These are phyloP conservation scores for Crepidotus variabilis DNA, from an alignment of 768 basidiomycete genomes.

Conservation along the genomic window DNA sequence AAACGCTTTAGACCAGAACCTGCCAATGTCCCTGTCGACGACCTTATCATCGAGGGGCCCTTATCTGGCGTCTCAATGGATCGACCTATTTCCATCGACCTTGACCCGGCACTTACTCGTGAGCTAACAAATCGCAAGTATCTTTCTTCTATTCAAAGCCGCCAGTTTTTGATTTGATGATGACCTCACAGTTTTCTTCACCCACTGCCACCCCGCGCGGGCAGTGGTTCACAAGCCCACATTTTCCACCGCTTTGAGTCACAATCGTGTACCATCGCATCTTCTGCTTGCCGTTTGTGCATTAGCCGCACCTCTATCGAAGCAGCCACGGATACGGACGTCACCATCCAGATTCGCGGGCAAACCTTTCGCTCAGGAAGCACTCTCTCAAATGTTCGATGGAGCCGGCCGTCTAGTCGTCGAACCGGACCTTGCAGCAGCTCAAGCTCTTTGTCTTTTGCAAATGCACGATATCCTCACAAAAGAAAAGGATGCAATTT, in stretches of 20 bases:
- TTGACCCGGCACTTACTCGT: slow-evolving; percentile 62
- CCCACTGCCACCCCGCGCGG: slow-evolving; percentile 75
- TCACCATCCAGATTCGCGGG: slow-evolving; percentile 54
- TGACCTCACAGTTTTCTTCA: slow-evolving; percentile 62
- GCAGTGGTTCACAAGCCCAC: slow-evolving; percentile 77
- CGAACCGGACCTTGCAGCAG: slow-evolving; percentile 64
- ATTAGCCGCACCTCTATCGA: slow-evolving; percentile 72
- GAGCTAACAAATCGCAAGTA: slow-evolving; percentile 72
- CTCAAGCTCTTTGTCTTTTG: slow-evolving; percentile 72
- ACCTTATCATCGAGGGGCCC: slow-evolving; percentile 37
- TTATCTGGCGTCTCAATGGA: slow-evolving; percentile 33
- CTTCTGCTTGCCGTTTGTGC: slow-evolving; percentile 76
- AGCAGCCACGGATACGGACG: slow-evolving; percentile 58
- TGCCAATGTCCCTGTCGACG: slow-evolving; percentile 33
- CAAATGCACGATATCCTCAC: slow-evolving; percentile 61
- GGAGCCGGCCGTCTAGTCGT: slow-evolving; percentile 57
- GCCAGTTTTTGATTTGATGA: slow-evolving; percentile 9
- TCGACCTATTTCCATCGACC: slow-evolving; percentile 38
- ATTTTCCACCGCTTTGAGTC: slow-evolving; percentile 63
- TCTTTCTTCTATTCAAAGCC: slow-evolving; percentile 11
- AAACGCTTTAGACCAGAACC: slow-evolving; percentile 49
- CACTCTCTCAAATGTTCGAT: slow-evolving; percentile 70
- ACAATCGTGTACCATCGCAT: slow-evolving; percentile 64
- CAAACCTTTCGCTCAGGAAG: slow-evolving; percentile 55
- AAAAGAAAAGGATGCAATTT: slow-evolving; percentile 32